Evolutionary conservation across 2,329 filamentous ascomycete species (phyloP).

Genomic region (Trichophyton schoenleinii): DNA sequence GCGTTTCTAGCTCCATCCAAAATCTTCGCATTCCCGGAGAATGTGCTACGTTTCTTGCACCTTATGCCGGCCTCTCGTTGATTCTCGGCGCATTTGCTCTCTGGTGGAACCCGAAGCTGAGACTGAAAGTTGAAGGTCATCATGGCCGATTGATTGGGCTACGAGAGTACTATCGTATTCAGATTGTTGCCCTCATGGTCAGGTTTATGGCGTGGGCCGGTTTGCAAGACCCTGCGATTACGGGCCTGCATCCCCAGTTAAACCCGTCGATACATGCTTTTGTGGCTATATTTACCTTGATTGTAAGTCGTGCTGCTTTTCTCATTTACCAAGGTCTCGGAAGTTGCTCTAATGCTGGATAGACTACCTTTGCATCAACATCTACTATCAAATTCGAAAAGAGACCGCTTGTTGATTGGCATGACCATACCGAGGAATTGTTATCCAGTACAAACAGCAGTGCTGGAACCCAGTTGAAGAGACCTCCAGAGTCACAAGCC

Average conservation of each 20-base stretch:
- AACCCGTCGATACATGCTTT: conserved; percentile 28
- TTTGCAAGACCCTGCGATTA: conserved; percentile 28
- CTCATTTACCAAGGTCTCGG: neutral
- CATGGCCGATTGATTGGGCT: conserved; percentile 32
- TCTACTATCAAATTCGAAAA: conserved; percentile 29
- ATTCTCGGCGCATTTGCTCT: conserved; percentile 32
- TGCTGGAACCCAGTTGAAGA: conserved; percentile 10
- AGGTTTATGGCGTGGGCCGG: conserved; percentile 35
- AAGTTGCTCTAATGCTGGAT: conserved; percentile 15
- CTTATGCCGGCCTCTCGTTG: conserved; percentile 28
- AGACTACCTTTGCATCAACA: conserved; percentile 29
- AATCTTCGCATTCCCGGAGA: conserved; percentile 16
- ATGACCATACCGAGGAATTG: conserved; percentile 24
- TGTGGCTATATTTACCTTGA: conserved; percentile 28
- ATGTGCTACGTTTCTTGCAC: conserved; percentile 22
- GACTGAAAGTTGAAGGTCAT: conserved; percentile 31
- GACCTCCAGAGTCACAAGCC: conserved; percentile 12
- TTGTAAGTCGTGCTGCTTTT: conserved; percentile 20
- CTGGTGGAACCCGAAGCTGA: conserved; percentile 40
- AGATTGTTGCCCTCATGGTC: conserved; percentile 33
- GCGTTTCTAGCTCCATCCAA: neutral
- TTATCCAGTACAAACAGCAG: conserved; percentile 16
- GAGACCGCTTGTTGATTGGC: conserved; percentile 32
- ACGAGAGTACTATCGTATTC: conserved; percentile 35
- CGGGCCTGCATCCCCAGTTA: conserved; percentile 21